These are phyloP conservation scores for Pulveroboletus sp. DNA, from an alignment of 768 basidiomycete genomes.

Conservation along the genomic window DNA sequence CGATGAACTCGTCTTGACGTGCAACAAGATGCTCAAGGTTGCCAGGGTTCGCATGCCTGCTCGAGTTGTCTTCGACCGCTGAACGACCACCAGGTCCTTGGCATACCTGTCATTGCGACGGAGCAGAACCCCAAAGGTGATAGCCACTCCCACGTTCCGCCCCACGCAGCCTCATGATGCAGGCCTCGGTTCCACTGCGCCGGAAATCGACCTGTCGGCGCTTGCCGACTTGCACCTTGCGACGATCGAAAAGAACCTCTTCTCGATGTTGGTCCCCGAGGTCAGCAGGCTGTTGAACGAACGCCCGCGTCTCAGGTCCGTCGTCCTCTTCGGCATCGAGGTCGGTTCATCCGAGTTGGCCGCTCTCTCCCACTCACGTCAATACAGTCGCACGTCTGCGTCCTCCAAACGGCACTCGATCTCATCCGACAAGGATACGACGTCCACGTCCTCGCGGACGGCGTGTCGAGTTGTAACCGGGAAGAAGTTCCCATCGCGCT, in stretches of 20 bases:
- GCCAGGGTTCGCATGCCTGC: constrained; percentile 49
- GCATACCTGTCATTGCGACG: constrained; percentile 72
- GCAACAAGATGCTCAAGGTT: constrained; percentile 71
- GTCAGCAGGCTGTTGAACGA: constrained; percentile 49
- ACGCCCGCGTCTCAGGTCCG: constrained; percentile 46
- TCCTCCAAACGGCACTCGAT: constrained; percentile 78
- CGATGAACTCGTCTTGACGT: constrained; percentile 62
- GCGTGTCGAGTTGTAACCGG: constrained; percentile 75
- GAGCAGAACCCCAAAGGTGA: constrained; percentile 81
- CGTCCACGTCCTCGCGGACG: constrained; percentile 78
- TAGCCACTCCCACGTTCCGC: neutral
- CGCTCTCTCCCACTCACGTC: constrained; percentile 2
- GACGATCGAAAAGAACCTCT: constrained; percentile 71
- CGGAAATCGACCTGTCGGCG: constrained; percentile 52
- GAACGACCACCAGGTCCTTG: constrained; percentile 43
- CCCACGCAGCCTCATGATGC: neutral
- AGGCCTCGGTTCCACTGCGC: constrained; percentile 69
- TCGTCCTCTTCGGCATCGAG: constrained; percentile 88
- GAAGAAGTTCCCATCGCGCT: constrained; percentile 78
- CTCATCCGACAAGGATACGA: constrained; percentile 47
- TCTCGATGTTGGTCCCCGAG: constrained; percentile 81
- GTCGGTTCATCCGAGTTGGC: constrained; percentile 36
- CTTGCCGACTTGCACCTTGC: constrained; percentile 57
- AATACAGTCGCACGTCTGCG: constrained; percentile 81
- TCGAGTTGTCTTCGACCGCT: neutral